Percentiles rank a stretch among this genome's conserved stretches.
Conservation (phyloP, 1,139 yeast species). For the Yamadazyma mexicana region DNA sequence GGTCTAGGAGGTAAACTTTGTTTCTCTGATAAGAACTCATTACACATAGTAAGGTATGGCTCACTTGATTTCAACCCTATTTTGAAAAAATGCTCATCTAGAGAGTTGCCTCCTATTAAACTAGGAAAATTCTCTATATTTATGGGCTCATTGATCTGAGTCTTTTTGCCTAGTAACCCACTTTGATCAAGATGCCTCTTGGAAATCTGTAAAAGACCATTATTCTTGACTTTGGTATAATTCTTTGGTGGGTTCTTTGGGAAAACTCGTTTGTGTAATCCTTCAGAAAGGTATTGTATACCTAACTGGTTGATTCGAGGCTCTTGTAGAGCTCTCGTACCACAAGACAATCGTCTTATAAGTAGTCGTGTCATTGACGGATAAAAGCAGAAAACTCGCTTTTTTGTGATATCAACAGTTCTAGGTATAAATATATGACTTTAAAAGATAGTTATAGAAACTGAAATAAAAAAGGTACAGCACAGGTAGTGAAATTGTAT, state of each 20-base stretch:
- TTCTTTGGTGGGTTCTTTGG: slow-evolving; percentile 35
- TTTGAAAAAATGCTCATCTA: slow-evolving; percentile 84
- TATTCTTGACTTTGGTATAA: slow-evolving; percentile 26
- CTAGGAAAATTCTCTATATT: slow-evolving; percentile 60
- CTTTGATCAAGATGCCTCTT: slow-evolving; percentile 61
- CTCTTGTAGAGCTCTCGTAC: slow-evolving; percentile 18
- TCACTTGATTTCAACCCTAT: slow-evolving; percentile 62
- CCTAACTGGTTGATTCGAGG: slow-evolving; percentile 66
- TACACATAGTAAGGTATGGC: slow-evolving; percentile 58
- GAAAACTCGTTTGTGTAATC: slow-evolving; percentile 61
- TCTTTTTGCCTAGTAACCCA: slow-evolving; percentile 75
- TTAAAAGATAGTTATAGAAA: no score
- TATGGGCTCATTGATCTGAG: slow-evolving; percentile 65
- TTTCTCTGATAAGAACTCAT: slow-evolving; percentile 31
- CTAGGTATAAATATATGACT: no score
- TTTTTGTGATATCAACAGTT: no score
- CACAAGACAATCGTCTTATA: not conserved
- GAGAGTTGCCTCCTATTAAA: slow-evolving; percentile 57
- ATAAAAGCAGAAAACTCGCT: no score
- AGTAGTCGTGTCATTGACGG: not conserved
- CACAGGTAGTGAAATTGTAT: not conserved
- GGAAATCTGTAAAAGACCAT: slow-evolving; percentile 55
- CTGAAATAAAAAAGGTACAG: no score
- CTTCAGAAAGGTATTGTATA: slow-evolving; percentile 64
- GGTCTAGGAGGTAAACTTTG: slow-evolving; percentile 49